Base-by-base conservation (phyloP, 352 stramenopile genomes). In the Globisporangium mamillatum region DNA sequence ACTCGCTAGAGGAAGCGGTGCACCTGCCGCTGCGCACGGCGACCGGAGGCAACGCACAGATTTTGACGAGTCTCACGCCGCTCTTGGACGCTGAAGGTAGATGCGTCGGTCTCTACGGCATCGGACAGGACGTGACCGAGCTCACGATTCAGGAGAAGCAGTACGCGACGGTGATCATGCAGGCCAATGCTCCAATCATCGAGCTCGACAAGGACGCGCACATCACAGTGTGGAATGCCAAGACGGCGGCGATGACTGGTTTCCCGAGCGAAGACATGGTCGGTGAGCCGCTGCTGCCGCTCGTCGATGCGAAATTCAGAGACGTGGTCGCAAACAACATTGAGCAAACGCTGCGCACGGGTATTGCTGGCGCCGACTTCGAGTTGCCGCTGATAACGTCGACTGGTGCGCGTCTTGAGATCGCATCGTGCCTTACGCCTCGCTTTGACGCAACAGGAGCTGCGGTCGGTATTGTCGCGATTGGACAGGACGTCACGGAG, bases 121-220 rank as follows among this genome's bases (percentile, higher is more conserved):
- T 90, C 27, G 80, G 82, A 4, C 73, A 84, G 57, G 81, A 90
- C 52, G 76, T 88, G 56, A 88, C 81, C 27, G 71, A 88, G 70
- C 78, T 75, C 64, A 72, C 74, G 29, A 76, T 86, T 20, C 77
- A 87, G 50, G 79, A 89, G 66, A 74, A 76, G 44, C 81, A 93
- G 68, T 90, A 91, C 48, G 78, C 77, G 4, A 74, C 78, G 3
- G 80, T 94, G 18, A 86, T 94, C 73, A 91, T 90, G 74, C 81
- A 88, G 55, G 85, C 85, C 14, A 93, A 93, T 64, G 79, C 82
- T 57, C 81, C 86, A 2, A 93, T 93, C 32, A 89, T 94, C 63
- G 87, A 90, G 63, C 74, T 93, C 41, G 85, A 94, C 67, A 81
- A 80, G 62, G 75, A 93, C n/a, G 84, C 77, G 0, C 76, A 83